Base-by-base conservation (phyloP, 2,329 filamentous ascomycete genomes). In the Fusarium paranaense region DNA sequence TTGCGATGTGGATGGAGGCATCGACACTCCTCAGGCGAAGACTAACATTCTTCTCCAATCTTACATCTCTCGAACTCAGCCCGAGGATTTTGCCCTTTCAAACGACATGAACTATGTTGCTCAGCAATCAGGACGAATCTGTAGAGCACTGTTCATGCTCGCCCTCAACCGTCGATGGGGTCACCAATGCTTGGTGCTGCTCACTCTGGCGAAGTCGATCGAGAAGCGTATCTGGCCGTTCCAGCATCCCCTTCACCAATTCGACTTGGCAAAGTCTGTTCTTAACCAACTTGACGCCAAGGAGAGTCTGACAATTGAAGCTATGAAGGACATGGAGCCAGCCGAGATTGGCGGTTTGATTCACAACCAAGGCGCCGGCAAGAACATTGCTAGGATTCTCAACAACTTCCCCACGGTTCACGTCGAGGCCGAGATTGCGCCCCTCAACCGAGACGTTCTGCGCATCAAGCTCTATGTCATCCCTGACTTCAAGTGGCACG, bases 191-290 rank as follows among this genome's bases (percentile, higher is more conserved):
- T 87, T 97, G 42, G 95, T 98, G 1, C 86, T 99, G 35, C 86
- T 99, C 50, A 97, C 95, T 1, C 87, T 99, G 73, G 97, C 95
- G 82, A 98, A 98, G 84, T 97, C 97, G 0, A 98, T 99, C 65
- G 97, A 99, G 83, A 97, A 95, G 83, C 92, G 95, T 67, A 92
- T 98, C 13, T 99, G 97, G 97, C 92, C 95, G 0, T 98, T 95
- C 78, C 93, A 98, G 80, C 97, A 99, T 80, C 97, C 97, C 0
- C 91, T 99, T 58, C 93, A 96, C 77, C 97, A 99, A 79, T 99
- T 99, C 72, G 95, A 98, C 69, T 86, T 99, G 2, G 93, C 96
- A 0, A 92, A 93, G 76, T 91, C 95, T 0, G 90, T 99, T 0
- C 84, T 99, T 11, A 93, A 92, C 62, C 93, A 97, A 73, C 87